Evolutionary conservation across 2,329 filamentous ascomycete genomes (phyloP).

Genomic region (Fusarium sp.): DNA sequence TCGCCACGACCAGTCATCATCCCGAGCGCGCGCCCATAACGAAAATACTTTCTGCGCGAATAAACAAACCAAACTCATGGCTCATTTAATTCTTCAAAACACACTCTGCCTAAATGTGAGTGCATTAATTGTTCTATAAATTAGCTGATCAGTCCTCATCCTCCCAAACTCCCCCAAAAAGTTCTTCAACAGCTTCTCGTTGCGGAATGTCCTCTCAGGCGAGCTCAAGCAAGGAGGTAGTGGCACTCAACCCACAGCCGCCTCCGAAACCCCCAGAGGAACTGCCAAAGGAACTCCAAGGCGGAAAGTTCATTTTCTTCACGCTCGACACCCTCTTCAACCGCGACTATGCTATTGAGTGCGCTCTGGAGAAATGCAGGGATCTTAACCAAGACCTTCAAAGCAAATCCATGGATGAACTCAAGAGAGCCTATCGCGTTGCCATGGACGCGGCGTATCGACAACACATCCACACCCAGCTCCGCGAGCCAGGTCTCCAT

Average conservation of each 20-base stretch:
- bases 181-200: neutral
- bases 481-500: rapidly evolving
- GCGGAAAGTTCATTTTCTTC: neutral
- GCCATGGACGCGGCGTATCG: neutral
- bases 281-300: neutral
- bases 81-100: neutral
- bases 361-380: neutral
- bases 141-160: neutral
- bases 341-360: neutral
- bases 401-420: neutral
- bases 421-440: neutral
- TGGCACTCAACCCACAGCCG: rapidly evolving
- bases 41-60: neutral
- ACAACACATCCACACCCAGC: neutral
- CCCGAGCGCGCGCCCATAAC: too few species aligned
- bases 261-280: neutral
- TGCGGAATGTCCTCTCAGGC: too few species aligned
- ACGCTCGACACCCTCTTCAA: neutral
- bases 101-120: neutral
- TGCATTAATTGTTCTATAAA: neutral
- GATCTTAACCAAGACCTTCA: rapidly evolving
- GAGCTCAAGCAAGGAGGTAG: neutral
- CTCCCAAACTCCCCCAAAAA: neutral
- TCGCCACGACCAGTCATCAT: too few species aligned
- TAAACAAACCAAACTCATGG: neutral